These are phyloP conservation scores for Ceratocystiopsis minuta DNA, from an alignment of 2,329 filamentous ascomycete species.

Conservation along the genomic window DNA sequence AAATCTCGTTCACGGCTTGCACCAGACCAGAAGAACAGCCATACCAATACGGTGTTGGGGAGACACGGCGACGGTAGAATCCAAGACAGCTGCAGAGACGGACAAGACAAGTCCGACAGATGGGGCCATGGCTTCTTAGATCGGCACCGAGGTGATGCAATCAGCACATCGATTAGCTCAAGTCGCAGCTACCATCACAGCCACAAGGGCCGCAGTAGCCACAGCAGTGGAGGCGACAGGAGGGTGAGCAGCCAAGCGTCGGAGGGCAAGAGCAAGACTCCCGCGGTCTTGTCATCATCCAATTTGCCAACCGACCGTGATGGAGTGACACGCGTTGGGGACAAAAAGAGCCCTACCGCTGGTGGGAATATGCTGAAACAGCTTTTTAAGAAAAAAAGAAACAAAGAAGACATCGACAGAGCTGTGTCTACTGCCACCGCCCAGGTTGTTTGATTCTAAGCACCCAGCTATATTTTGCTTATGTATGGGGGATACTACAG, in stretches of 20 bases:
- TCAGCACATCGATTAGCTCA: not conserved
- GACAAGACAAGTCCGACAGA: too few species aligned
- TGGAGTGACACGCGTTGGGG: slow-evolving; percentile 4
- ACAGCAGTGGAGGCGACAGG: slow-evolving; percentile 21
- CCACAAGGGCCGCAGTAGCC: slow-evolving; percentile 2
- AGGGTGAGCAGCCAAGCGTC: slow-evolving; percentile 19
- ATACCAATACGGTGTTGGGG: not conserved
- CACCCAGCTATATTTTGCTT: too few species aligned
- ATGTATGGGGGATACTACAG: too few species aligned
- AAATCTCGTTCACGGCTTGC: slow-evolving; percentile 2
- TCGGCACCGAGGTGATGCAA: slow-evolving; percentile 11
- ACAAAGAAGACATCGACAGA: too few species aligned
- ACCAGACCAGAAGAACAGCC: slow-evolving; percentile 16
- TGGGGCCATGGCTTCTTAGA: too few species aligned
- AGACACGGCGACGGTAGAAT: too few species aligned
- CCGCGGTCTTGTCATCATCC: not conserved
- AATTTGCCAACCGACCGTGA: too few species aligned
- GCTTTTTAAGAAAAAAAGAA: slow-evolving; percentile 39
- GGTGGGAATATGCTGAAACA: slow-evolving; percentile 35
- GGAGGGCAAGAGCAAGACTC: slow-evolving; percentile 17
- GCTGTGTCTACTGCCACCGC: too few species aligned
- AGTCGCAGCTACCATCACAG: not conserved
- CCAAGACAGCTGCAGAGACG: too few species aligned
- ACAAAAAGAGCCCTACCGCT: slow-evolving; percentile 18
- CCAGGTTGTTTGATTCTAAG: too few species aligned